Conservation (phyloP, 2,329 filamentous ascomycete genomes). For the Hypoxylon sp. region DNA sequence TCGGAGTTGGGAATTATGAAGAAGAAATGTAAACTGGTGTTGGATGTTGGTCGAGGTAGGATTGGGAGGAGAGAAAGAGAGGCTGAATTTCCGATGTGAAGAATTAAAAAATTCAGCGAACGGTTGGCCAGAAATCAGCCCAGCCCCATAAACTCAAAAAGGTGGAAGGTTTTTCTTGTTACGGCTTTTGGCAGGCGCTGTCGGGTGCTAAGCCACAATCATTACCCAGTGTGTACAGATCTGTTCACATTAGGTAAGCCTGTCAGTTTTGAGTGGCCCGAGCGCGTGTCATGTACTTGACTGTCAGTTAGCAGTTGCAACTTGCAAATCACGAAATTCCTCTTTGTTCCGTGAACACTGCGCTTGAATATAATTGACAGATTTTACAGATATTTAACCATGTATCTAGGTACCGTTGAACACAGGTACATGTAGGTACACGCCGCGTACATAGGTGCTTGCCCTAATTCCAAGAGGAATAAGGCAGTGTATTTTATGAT, state of each 20-base stretch:
- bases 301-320: neutral
- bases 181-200: conserved; percentile 12
- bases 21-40: conserved; percentile 29
- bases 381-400: neutral
- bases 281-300: neutral
- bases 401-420: neutral
- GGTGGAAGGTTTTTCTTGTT: conserved; percentile 19
- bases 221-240: neutral
- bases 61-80: conserved; percentile 27
- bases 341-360: neutral
- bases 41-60: conserved; percentile 28
- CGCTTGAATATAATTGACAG: no score
- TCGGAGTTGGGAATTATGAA: conserved; percentile 24
- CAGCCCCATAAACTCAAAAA: conserved; percentile 24
- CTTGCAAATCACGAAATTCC: neutral
- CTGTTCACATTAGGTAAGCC: no score
- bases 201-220: conserved; percentile 10
- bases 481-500: no score
- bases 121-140: conserved; percentile 15
- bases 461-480: neutral
- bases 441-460: neutral
- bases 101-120: conserved; percentile 36
- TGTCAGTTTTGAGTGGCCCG: neutral
- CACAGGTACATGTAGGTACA: no score
- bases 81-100: conserved; percentile 36